Conservation (phyloP, 2,329 filamentous ascomycete genomes). For the Neonectria punicea region DNA sequence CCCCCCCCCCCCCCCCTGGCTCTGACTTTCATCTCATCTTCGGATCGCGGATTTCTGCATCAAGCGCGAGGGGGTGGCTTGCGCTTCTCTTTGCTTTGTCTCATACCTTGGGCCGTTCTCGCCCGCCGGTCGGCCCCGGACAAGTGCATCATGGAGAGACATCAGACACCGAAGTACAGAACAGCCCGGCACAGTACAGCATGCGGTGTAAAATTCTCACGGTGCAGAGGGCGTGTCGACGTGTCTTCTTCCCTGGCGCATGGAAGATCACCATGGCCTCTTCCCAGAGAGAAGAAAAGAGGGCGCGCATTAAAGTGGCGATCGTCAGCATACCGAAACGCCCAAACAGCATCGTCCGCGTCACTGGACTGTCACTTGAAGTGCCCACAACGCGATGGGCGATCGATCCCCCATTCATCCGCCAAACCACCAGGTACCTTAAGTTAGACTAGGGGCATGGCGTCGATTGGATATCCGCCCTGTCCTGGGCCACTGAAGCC, state of each 20-base stretch:
- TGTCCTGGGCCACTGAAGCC: background rate
- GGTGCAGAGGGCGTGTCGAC: background rate
- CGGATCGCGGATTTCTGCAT: background rate
- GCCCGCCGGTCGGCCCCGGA: background rate
- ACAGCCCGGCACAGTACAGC: background rate
- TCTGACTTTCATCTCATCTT: background rate
- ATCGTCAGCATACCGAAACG: background rate
- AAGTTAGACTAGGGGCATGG: background rate
- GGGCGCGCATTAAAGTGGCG: background rate
- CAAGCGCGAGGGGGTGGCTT: background rate
- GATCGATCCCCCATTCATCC: background rate
- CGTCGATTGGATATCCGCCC: background rate
- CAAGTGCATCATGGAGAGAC: background rate
- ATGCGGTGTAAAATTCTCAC: background rate
- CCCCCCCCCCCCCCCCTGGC: too few species aligned
- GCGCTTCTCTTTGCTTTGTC: background rate
- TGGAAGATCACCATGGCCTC: background rate
- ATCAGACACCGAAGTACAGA: background rate
- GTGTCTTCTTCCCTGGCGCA: background rate
- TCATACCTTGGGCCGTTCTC: background rate
- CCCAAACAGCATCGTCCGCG: background rate
- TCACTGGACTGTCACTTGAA: background rate
- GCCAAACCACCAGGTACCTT: too few species aligned
- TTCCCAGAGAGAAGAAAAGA: background rate
- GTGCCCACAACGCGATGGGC: background rate